These are phyloP conservation scores for Pythium rishiriense DNA, from an alignment of 352 stramenopile genomes.

Conservation along the genomic window DNA sequence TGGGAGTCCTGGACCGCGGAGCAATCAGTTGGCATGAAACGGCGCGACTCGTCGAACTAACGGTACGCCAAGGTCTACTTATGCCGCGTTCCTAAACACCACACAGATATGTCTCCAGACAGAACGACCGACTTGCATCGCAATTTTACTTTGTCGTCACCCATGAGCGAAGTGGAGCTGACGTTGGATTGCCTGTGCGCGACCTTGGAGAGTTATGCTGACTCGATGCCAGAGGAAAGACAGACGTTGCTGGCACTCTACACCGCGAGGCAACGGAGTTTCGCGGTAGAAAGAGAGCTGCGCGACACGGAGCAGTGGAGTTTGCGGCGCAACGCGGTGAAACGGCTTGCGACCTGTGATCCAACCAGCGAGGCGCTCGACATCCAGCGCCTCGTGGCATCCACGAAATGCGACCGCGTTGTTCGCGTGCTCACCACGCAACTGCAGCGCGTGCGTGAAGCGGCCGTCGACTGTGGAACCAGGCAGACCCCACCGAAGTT, in stretches of 20 bases:
- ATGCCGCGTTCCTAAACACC: too few relatives aligned
- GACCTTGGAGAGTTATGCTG: neutral
- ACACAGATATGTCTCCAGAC: neutral
- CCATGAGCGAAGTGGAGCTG: neutral
- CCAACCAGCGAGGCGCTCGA: neutral
- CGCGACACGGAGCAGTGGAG: neutral
- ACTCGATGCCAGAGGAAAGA: neutral
- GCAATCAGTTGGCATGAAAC: neutral
- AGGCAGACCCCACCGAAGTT: neutral
- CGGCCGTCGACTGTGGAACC: neutral
- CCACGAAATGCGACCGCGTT: neutral
- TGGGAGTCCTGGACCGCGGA: too few relatives aligned
- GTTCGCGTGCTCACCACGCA: neutral
- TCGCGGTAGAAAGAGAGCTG: neutral
- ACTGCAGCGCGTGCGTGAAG: neutral
- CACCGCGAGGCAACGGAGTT: neutral
- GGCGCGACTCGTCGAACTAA: too few relatives aligned
- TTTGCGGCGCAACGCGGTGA: neutral
- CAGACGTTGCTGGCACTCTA: neutral
- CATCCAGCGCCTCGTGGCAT: neutral
- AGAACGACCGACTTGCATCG: neutral
- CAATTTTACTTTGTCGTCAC: too few relatives aligned
- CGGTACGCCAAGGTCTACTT: too few relatives aligned
- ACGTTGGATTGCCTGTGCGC: neutral
- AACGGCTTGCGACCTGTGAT: neutral